A percentile compares a stretch with the other conserved stretches of the same genome.
Conservation (phyloP, 352 stramenopile species). For the Nothophytophthora sp. region DNA sequence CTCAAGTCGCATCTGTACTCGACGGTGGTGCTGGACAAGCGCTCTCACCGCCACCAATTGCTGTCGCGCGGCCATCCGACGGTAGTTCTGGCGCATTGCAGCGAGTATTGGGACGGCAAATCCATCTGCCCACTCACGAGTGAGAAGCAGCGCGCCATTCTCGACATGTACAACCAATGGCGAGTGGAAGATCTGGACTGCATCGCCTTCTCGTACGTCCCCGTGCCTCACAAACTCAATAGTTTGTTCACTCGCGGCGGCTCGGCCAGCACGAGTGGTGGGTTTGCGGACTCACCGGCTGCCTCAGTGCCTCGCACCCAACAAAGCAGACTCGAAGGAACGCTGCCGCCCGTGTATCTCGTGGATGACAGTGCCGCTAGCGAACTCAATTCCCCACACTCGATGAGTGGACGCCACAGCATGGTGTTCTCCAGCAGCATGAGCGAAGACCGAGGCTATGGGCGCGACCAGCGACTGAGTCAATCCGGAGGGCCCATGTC, state of each 20-base stretch:
- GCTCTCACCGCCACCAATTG: conserved; percentile 77
- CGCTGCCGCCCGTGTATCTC: conserved; percentile 76
- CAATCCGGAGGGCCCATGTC: conserved; percentile 19
- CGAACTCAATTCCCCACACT: conserved; percentile 45
- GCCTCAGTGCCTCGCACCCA: conserved; percentile 2
- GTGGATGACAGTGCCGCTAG: conserved; percentile 70
- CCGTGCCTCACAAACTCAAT: conserved; percentile 74
- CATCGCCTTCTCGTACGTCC: conserved; percentile 82
- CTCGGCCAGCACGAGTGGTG: conserved; percentile 15
- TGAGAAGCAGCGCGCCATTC: conserved; percentile 77
- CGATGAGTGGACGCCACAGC: conserved; percentile 15
- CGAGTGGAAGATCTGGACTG: conserved; percentile 85
- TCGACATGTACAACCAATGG: conserved; percentile 92
- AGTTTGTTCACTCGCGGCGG: conserved; percentile 39
- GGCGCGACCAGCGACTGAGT: conserved; percentile 13
- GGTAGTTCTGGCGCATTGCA: conserved; percentile 72
- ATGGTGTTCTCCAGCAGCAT: conserved; percentile 34
- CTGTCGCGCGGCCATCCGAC: conserved; percentile 78
- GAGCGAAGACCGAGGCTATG: conserved; percentile 30
- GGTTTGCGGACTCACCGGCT: conserved; percentile 17
- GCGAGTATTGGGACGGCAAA: conserved; percentile 88
- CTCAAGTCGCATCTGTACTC: conserved; percentile 88
- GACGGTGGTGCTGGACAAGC: conserved; percentile 82
- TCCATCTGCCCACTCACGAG: conserved; percentile 83
- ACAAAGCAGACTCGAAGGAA: conserved; percentile 15